Evolutionary conservation across 805 yeast species (phyloP), one percentile per base, ranked within the genome.

Genomic region (Candida peoriensis): DNA sequence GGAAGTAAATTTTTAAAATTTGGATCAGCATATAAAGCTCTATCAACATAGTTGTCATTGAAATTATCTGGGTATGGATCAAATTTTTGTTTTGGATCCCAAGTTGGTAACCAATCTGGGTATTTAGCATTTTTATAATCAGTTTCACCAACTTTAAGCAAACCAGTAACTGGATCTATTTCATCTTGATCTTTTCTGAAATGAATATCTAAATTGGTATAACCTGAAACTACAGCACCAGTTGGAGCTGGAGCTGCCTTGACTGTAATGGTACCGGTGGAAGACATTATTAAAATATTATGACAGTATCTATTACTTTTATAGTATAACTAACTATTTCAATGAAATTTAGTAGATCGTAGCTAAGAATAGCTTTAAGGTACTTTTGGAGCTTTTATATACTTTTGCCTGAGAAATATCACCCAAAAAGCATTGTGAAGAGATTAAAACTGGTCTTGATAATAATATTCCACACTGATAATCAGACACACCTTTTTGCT

Each of bases 21-120:
- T n/a, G 76, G 72, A 51, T 80, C 81, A n/a, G 81, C 88, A 36
- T 70, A 63, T 20, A 63, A 55, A n/a, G 81, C 88, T n/a, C 79
- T 76, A 48, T 81, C 89, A 21, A 56, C 56, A 26, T 38, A 37
- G 4, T 23, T 19, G 50, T 64, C 71, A 50, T 73, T 74, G 60
- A 75, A 77, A 37, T 73, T 72, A 45, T 69, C 66, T n/a, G 48
- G 19, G 44, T 72, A 63, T 12, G 78, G 72, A 12, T 64, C 68
- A 48, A 57, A 68, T 46, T 71, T 70, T 48, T 75, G 70, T 15
- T 52, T 61, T n/a, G 78, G 78, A 50, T 78, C 75, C 82, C 82
- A 79, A 2, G 82, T 70, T 12, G 87, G 87, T 30, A 78, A 64
- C 61, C 73, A 80, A 9, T 72, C 78, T 3, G 81, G 80, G 55